Percentiles rank a stretch among this genome's conserved stretches.
phyloP scores from a whole-genome alignment of 192 early-diverging fungal genomes.

The Linderina pennispora region DNA sequence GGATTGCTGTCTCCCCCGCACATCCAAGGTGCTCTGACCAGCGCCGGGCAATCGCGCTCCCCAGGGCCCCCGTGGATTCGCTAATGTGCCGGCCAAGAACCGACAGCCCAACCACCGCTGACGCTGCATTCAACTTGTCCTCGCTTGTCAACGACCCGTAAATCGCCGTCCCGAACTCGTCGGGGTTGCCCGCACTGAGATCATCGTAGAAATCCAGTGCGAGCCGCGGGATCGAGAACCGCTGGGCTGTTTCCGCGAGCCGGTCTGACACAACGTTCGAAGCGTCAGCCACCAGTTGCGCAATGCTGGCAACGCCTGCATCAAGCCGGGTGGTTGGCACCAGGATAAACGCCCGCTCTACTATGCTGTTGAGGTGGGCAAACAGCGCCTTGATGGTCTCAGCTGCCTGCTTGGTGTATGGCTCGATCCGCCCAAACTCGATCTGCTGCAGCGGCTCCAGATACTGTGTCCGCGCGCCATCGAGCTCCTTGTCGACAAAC shows the following conservation, averaged over 20 bases:
- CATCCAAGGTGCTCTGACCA: no score
- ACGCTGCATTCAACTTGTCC: constrained; percentile 18
- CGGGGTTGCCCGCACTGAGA: neutral
- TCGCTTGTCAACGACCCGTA: constrained; percentile 20
- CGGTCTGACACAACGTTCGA: neutral
- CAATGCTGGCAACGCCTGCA: constrained; percentile 3
- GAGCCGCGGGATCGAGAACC: constrained; percentile 2
- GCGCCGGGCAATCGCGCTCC: no score
- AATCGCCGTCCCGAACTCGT: constrained; percentile 1
- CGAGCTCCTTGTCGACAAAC: constrained; percentile 7
- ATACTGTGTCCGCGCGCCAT: constrained; percentile 7
- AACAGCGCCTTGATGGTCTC: constrained; percentile 17
- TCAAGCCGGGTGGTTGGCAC: constrained; percentile 15
- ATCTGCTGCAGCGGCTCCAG: constrained; percentile 1
- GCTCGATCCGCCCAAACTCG: constrained; percentile 5
- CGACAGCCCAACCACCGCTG: constrained; percentile 9
- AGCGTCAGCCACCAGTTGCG: constrained; percentile 5
- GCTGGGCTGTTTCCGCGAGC: constrained; percentile 1
- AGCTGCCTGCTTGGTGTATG: constrained; percentile 13
- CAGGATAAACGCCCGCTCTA: constrained; percentile 8
- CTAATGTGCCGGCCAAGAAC: constrained; percentile 9
- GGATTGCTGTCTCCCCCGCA: neutral
- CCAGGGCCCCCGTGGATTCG: no score
- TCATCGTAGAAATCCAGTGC: constrained; percentile 2
- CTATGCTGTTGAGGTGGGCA: constrained; percentile 16